phyloP scores from a whole-genome alignment of 2,329 filamentous ascomycete species.

The Paraphaeosphaeria minitans region DNA sequence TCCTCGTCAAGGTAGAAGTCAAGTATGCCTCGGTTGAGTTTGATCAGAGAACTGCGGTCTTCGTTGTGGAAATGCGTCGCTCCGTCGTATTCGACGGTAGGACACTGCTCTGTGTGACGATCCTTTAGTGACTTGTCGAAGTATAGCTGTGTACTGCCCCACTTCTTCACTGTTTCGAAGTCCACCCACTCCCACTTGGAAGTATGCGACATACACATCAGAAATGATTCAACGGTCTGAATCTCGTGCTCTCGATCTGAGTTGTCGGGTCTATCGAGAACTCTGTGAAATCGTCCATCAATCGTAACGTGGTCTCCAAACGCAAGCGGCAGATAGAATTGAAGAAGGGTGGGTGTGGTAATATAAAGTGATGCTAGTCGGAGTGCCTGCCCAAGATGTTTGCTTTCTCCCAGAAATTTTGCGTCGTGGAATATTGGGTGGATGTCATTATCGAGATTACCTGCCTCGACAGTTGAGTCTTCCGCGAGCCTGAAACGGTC shows the following conservation, averaged over 20 bases:
- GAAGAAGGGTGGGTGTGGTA: conserved; percentile 31
- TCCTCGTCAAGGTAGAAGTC: conserved; percentile 24
- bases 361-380: conserved; percentile 43
- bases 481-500: conserved; percentile 41
- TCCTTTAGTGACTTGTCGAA: not conserved
- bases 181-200: conserved; percentile 8
- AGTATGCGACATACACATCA: conserved; percentile 35
- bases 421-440: conserved; percentile 34
- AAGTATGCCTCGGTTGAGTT: conserved; percentile 26
- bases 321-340: conserved; percentile 38
- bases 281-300: conserved; percentile 18
- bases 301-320: conserved; percentile 32
- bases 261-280: conserved; percentile 24
- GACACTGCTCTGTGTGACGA: not conserved
- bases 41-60: conserved; percentile 30
- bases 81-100: conserved; percentile 18
- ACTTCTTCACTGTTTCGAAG: not conserved
- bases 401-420: conserved; percentile 18
- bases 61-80: not conserved
- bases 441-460: conserved; percentile 34
- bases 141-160: not conserved
- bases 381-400: conserved; percentile 29
- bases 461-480: conserved; percentile 24
- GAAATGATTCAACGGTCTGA: conserved; percentile 24
- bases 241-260: conserved; percentile 23